These are phyloP conservation scores for Lasiosphaeriaceae sp. DNA, from an alignment of 495 filamentous ascomycete species.

Conservation along the genomic window DNA sequence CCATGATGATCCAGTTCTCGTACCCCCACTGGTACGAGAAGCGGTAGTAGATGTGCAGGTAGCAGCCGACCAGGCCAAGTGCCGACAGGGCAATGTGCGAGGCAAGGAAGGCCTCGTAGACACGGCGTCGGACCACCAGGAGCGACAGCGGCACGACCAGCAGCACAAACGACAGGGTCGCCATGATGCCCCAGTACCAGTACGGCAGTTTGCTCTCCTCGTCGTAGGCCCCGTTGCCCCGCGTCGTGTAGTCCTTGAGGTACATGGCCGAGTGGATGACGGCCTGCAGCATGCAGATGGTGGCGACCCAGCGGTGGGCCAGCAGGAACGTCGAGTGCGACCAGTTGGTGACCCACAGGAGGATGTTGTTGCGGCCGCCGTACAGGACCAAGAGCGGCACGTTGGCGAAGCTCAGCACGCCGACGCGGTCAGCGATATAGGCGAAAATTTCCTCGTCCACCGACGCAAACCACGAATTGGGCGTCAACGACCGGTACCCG, in stretches of 20 bases:
- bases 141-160: background rate
- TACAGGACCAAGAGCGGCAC: constrained; percentile 37
- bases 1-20: background rate
- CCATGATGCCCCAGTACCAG: background rate
- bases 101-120: background rate
- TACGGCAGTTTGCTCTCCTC: background rate
- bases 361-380: constrained; percentile 41
- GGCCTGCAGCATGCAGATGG: constrained; percentile 34
- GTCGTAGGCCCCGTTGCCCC: too few species aligned
- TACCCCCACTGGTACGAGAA: background rate
- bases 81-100: background rate
- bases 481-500: constrained; percentile 20
- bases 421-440: constrained; percentile 41
- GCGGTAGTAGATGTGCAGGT: background rate
- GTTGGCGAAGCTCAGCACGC: constrained; percentile 27
- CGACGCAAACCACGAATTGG: constrained; percentile 24
- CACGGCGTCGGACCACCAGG: background rate
- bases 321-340: constrained; percentile 41
- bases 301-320: constrained; percentile 47
- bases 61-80: background rate
- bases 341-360: constrained; percentile 47
- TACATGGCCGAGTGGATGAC: constrained; percentile 32
- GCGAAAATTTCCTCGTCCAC: constrained; percentile 26
- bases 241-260: constrained; percentile 21
- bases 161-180: background rate